Percentiles rank a stretch among this genome's conserved stretches.
These are phyloP conservation scores for Cordyceps fumosorosea DNA, from an alignment of 2,329 filamentous ascomycete species.

Conservation along the genomic window DNA sequence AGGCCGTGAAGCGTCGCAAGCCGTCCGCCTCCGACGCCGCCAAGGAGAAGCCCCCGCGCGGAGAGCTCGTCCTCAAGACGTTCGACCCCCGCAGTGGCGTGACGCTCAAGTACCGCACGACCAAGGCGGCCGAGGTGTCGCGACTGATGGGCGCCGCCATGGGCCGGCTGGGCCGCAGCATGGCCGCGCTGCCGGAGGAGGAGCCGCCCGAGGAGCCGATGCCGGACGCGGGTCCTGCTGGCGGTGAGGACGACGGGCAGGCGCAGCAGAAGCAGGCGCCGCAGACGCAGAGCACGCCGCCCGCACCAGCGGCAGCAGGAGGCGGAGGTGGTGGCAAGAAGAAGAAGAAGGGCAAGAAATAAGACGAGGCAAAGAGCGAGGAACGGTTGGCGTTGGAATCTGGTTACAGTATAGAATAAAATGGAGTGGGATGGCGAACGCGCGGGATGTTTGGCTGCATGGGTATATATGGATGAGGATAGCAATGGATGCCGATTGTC, in stretches of 20 bases:
- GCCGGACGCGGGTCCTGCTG: constrained; percentile 13
- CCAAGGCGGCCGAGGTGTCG: constrained; percentile 84
- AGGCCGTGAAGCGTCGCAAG: constrained; percentile 30
- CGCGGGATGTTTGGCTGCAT: neutral
- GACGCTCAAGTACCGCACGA: constrained; percentile 84
- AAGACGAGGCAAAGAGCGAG: constrained; percentile 22
- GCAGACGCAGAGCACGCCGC: constrained; percentile 16
- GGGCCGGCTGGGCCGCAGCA: constrained; percentile 65
- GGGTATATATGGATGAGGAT: neutral
- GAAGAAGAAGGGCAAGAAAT: constrained; percentile 68
- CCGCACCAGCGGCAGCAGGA: constrained; percentile 21
- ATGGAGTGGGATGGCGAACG: neutral
- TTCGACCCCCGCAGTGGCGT: constrained; percentile 78
- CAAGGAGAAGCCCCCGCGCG: constrained; percentile 47
- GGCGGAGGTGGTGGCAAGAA: constrained; percentile 45
- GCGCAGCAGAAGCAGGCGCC: constrained; percentile 21
- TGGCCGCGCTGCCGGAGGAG: constrained; percentile 48
- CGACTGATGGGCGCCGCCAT: constrained; percentile 66
- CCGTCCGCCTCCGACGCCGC: constrained; percentile 17
- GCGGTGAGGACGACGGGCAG: constrained; percentile 19
- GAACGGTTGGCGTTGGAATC: too few relatives aligned
- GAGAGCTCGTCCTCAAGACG: constrained; percentile 77
- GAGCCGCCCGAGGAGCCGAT: constrained; percentile 32
- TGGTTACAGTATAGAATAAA: neutral
- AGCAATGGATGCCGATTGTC: neutral